These are phyloP conservation scores for Lactarius evosmus DNA, from an alignment of 768 basidiomycete species.

Conservation along the genomic window DNA sequence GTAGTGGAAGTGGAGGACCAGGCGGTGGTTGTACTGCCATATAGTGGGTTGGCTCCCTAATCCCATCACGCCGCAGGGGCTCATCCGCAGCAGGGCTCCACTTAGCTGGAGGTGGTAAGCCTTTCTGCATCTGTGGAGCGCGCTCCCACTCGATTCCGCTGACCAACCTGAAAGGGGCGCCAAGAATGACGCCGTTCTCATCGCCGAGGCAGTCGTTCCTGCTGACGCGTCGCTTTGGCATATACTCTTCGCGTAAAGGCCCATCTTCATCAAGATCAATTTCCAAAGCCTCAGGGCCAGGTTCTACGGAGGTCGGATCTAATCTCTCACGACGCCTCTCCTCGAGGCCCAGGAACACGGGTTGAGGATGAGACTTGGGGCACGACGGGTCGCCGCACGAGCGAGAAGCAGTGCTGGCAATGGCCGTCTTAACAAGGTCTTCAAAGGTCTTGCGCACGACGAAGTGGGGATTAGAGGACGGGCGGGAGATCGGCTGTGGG, in stretches of 20 bases:
- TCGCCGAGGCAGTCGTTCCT: slow-evolving; percentile 33
- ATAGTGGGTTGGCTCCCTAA: slow-evolving; percentile 54
- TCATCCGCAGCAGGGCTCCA: slow-evolving; percentile 84
- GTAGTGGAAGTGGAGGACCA: slow-evolving; percentile 38
- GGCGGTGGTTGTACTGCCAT: slow-evolving; percentile 59
- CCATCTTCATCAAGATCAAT: slow-evolving; percentile 84
- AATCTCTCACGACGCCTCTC: slow-evolving; percentile 54
- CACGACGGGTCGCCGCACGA: slow-evolving; percentile 26
- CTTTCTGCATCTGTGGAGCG: slow-evolving; percentile 32
- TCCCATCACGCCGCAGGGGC: slow-evolving; percentile 57
- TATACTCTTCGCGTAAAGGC: slow-evolving; percentile 75
- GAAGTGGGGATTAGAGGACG: slow-evolving; percentile 65
- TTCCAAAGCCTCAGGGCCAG: slow-evolving; percentile 49
- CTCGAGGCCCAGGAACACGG: slow-evolving; percentile 70
- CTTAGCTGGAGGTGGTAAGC: slow-evolving; percentile 68
- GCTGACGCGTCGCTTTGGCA: slow-evolving; percentile 64
- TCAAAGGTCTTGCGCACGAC: slow-evolving; percentile 69
- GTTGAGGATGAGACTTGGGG: slow-evolving; percentile 45
- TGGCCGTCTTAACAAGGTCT: slow-evolving; percentile 57
- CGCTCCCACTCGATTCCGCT: slow-evolving; percentile 26
- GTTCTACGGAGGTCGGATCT: slow-evolving; percentile 41
- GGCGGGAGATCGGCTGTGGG: slow-evolving; percentile 76
- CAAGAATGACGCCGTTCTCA: slow-evolving; percentile 9
- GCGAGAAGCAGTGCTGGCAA: slow-evolving; percentile 24
- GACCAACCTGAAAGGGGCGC: slow-evolving; percentile 12